Evolutionary conservation across 2,329 filamentous ascomycete species (phyloP), one percentile per base, ranked within the genome.

Genomic region (Exophiala xenobiotica): DNA sequence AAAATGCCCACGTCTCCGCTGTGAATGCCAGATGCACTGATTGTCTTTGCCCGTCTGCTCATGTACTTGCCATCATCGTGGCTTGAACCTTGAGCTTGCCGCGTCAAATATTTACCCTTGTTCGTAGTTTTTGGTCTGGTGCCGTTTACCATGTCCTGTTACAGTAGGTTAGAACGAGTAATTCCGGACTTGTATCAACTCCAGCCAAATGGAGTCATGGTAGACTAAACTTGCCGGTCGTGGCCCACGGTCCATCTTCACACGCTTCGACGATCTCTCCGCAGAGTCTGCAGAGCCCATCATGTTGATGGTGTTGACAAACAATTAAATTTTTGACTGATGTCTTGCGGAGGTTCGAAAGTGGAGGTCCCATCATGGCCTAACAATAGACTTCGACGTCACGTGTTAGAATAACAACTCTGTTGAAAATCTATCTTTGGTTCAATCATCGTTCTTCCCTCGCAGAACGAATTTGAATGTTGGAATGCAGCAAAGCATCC

Each of bases 1-100:
- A 82, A 84, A 22, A 85, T 81, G 8, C 82, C 82, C 44, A 74
- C 73, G 61, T 85, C 81, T 12, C 81, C 82, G 46, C 59, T 63
- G 50, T 74, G 70, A 44, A 75, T 59, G 63, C 60, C 59, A 35
- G 61, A 62, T n/a, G 58, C 48, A 44, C 58, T 61, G 47, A 56
- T 44, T 39, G 31, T 20, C 24, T 29, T 33, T 12, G 20, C 18
- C n/a, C 33, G 24, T 27, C 49, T 27, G 29, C 37, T 35, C 5
- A 14, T 45, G n/a, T 33, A 22, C 14, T 19, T 39, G 24, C 27
- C 20, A 16, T 42, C 22, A 12, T 19, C 23, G 7, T 29, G 41
- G 20, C 18, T 37, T 33, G 31, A 29, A 38, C 33, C 19, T 9
- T 14, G 39, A 19, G 18, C 39, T 23, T 24, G 26, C 12, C 41